phyloP scores from a whole-genome alignment of 345 rosid genomes.

The Erucastrum elatum region DNA sequence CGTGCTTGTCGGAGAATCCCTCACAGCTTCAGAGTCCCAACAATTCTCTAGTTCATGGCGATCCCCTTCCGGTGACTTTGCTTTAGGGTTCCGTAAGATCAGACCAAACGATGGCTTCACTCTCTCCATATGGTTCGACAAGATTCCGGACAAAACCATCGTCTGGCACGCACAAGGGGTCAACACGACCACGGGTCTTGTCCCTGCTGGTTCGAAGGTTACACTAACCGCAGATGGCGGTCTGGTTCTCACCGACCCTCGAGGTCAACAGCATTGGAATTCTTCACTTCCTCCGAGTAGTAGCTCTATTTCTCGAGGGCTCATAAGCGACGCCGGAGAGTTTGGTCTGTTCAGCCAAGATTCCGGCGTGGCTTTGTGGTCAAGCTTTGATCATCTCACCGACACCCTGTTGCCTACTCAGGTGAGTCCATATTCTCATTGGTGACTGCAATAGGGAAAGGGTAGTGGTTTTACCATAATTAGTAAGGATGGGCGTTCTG shows the following conservation, averaged over 20 bases:
- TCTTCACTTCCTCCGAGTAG: not conserved
- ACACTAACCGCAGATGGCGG: slow-evolving; percentile 1
- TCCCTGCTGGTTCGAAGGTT: slow-evolving; percentile 1
- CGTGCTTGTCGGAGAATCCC: slow-evolving; percentile 1
- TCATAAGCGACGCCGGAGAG: not conserved
- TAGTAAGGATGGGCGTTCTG: not conserved
- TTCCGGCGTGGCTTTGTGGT: slow-evolving; percentile 39
- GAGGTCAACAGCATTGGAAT: not conserved
- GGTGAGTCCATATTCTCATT: slow-evolving; percentile 4
- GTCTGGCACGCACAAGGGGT: slow-evolving; percentile 5
- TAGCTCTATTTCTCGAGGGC: slow-evolving; percentile 1
- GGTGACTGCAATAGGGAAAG: not conserved
- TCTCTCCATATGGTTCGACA: slow-evolving; percentile 7
- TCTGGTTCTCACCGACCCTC: not conserved
- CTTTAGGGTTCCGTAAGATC: slow-evolving; percentile 7
- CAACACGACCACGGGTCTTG: not conserved
- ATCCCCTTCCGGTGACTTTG: not conserved
- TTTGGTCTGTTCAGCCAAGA: not conserved
- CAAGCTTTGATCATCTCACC: slow-evolving; percentile 52
- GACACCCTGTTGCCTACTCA: slow-evolving; percentile 59
- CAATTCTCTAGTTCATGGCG: not conserved
- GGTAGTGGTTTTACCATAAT: not conserved
- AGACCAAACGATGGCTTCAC: not conserved
- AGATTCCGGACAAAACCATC: not conserved
- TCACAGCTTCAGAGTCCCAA: not conserved